Evolutionary conservation across 345 rosid genomes (phyloP).

Genomic region (Linum lewisii): DNA sequence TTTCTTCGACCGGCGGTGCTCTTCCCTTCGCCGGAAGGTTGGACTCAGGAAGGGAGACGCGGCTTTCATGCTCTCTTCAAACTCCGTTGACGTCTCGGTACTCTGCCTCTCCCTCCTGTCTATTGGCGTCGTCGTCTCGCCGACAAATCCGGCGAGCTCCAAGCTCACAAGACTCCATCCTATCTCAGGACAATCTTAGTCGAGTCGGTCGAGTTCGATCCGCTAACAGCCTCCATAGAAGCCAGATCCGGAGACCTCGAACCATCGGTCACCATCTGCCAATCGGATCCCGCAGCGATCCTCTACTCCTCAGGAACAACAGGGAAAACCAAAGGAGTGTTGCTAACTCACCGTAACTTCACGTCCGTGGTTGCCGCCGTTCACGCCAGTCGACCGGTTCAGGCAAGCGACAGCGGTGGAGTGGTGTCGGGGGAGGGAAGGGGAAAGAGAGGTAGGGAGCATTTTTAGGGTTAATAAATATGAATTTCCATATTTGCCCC

Average conservation of each 20-base stretch:
- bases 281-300: constrained; percentile 26
- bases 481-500: too few relatives aligned
- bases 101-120: constrained; percentile 25
- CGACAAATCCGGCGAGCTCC: constrained; percentile 23
- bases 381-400: too few relatives aligned
- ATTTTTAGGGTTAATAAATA: too few relatives aligned
- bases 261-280: too few relatives aligned
- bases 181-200: constrained; percentile 10
- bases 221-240: too few relatives aligned
- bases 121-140: constrained; percentile 22
- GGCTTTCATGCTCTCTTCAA: constrained; percentile 18
- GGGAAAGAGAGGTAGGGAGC: too few relatives aligned
- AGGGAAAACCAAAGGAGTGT: constrained; percentile 29
- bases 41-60: too few relatives aligned
- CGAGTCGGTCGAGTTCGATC: constrained; percentile 24
- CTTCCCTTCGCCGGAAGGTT: too few relatives aligned
- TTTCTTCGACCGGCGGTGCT: too few relatives aligned
- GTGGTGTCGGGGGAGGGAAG: too few relatives aligned
- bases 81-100: constrained; percentile 16
- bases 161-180: constrained; percentile 15
- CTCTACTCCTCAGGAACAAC: constrained; percentile 35
- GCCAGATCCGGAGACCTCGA: too few relatives aligned
- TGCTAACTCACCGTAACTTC: constrained; percentile 28
- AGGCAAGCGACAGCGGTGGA: too few relatives aligned
- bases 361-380: constrained; percentile 5